A percentile compares a stretch with the other conserved stretches of the same genome.
phyloP scores from a whole-genome alignment of 768 basidiomycete species.

The Pholiota microspora region DNA sequence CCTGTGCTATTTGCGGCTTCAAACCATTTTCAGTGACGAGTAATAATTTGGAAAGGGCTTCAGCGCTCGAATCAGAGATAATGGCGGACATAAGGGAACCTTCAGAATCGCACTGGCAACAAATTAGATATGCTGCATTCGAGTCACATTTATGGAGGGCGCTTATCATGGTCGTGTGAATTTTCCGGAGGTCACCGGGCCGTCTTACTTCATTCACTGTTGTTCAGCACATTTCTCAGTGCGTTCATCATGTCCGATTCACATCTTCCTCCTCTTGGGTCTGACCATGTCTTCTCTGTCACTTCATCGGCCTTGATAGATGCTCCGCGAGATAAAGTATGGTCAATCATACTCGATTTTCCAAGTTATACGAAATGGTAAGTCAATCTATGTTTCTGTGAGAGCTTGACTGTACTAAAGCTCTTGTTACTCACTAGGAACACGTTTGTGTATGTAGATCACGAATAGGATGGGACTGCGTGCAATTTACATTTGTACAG shows the following conservation, averaged over 20 bases:
- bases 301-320: slow-evolving; percentile 52
- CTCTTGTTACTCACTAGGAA: slow-evolving; percentile 44
- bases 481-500: slow-evolving; percentile 24
- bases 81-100: background rate
- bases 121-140: background rate
- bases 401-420: too few species aligned
- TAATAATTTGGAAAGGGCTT: slow-evolving; percentile 8
- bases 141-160: too few species aligned
- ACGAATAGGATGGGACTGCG: background rate
- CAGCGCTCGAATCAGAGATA: background rate
- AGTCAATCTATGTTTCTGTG: background rate
- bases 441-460: slow-evolving; percentile 57
- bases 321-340: slow-evolving; percentile 60
- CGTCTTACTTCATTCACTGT: too few species aligned
- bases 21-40: slow-evolving; percentile 9
- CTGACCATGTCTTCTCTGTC: slow-evolving; percentile 40
- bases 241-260: slow-evolving; percentile 3
- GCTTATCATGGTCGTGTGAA: too few species aligned
- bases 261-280: slow-evolving; percentile 12
- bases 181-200: too few species aligned
- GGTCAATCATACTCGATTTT: slow-evolving; percentile 63
- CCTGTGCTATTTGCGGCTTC: slow-evolving; percentile 5
- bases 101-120: background rate
- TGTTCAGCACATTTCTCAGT: too few species aligned
- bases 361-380: slow-evolving; percentile 62